phyloP scores from a whole-genome alignment of 2,329 filamentous ascomycete genomes.

The Salinomyces thailandicus region DNA sequence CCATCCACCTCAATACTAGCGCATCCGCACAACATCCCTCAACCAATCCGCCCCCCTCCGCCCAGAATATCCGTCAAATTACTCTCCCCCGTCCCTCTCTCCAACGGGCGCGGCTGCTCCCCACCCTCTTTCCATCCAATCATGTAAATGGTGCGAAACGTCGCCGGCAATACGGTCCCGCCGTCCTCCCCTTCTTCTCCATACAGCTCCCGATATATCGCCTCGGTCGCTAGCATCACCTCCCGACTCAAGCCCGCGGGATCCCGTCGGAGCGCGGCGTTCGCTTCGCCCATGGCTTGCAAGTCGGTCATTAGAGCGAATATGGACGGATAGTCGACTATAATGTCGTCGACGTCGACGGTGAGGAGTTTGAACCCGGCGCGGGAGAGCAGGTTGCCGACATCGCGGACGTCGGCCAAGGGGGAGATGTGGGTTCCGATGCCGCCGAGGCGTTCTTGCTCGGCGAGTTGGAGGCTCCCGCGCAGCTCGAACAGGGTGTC shows the following conservation, averaged over 20 bases:
- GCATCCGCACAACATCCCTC: not conserved
- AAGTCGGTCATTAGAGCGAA: constrained; percentile 90
- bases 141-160: constrained; percentile 94
- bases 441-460: constrained; percentile 81
- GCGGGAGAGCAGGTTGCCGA: constrained; percentile 74
- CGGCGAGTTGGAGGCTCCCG: constrained; percentile 83
- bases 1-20: not conserved
- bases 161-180: constrained; percentile 58
- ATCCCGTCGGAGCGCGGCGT: constrained; percentile 77
- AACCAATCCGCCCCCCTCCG: constrained; percentile 22
- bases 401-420: constrained; percentile 80
- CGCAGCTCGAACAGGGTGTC: constrained; percentile 90
- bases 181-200: constrained; percentile 61
- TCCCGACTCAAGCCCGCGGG: constrained; percentile 66
- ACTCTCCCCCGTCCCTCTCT: constrained; percentile 73
- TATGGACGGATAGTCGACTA: constrained; percentile 83
- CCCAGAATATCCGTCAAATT: constrained; percentile 77
- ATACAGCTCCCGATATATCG: constrained; percentile 79
- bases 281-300: constrained; percentile 92
- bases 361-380: constrained; percentile 94
- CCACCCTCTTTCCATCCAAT: constrained; percentile 91
- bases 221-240: constrained; percentile 75
- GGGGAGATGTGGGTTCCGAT: constrained; percentile 86
- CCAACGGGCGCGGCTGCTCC: constrained; percentile 66
- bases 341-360: constrained; percentile 92